Conservation (phyloP, 768 basidiomycete genomes). For the Rhizopogon vesiculosus region DNA sequence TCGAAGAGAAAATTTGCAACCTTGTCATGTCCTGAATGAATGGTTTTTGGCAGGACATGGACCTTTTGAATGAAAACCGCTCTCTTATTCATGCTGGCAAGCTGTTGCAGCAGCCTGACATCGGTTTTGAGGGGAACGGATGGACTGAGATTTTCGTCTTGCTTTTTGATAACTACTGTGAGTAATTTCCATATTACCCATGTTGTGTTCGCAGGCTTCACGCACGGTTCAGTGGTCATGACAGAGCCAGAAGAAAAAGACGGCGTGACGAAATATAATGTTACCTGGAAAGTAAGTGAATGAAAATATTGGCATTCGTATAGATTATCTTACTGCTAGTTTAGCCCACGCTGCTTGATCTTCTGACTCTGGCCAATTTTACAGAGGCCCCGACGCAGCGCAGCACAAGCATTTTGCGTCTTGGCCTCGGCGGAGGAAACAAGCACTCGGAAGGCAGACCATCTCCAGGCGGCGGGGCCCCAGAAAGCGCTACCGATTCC, state of each 20-base stretch:
- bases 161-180: conserved; percentile 93
- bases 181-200: conserved; percentile 21
- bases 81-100: conserved; percentile 82
- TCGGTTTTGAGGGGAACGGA: conserved; percentile 81
- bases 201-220: conserved; percentile 6
- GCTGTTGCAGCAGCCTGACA: conserved; percentile 82
- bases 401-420: conserved; percentile 65
- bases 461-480: conserved; percentile 23
- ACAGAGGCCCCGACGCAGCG: conserved; percentile 76
- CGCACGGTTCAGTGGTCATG: conserved; percentile 65
- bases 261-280: conserved; percentile 67
- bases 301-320: background rate
- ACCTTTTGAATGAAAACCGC: conserved; percentile 77
- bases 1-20: too few species aligned
- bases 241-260: conserved; percentile 83
- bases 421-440: conserved; percentile 44
- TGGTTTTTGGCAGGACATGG: conserved; percentile 61
- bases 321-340: background rate
- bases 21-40: background rate
- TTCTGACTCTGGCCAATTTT: conserved; percentile 82
- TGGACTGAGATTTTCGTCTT: conserved; percentile 90
- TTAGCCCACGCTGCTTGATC: conserved; percentile 89
- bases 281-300: conserved; percentile 67
- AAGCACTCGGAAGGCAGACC: conserved; percentile 26
- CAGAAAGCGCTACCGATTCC: conserved; percentile 52